Base-by-base conservation (phyloP, 2,329 filamentous ascomycete genomes). In the Aspergillus fischeri region DNA sequence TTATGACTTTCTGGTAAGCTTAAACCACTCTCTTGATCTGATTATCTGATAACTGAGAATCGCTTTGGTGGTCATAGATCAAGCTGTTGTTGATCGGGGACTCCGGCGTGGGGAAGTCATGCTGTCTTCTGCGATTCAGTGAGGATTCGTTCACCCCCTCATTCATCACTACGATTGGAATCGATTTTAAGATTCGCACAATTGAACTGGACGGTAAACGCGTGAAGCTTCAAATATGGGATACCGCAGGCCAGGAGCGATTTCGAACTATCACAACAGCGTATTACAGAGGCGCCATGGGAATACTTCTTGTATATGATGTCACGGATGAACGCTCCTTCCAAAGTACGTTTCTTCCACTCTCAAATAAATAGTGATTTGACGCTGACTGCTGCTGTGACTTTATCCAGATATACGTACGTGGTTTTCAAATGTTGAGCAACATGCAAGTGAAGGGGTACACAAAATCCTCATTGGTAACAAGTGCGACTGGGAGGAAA, bases 401-500 rank as follows among this genome's bases (percentile, higher is more conserved):
- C 65, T 42, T 44, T 55, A 52, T 44, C 28, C 72, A 97, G 94
- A 99, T 79, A 99, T 99, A 77, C 89, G 92, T 72, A 97, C 94
- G 65, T 99, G 94, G 94, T 99, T 99, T 80, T 92, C 92, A 73
- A 97, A 99, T 79, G 92, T 97, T 67, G 92, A 97, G 76, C 92
- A 96, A 77, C 92, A 99, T 79, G 94, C 94, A 58, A 96, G 91
- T 69, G 94, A 97, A 80, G 94, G 94, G 70, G 94, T 99, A 73
- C 97, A 97, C 86, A 99, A 97, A 83, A 97, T 99, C 73, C 85
- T 99, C 65, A 97, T 99, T 67, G 94, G 94, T 75, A 99, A 99
- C 85, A 99, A 99, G 81, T 99, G 94, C 80, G 94, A 99, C 78
- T 97, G 94, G 94, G 94, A 97, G 78, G 94, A 99, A 80, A 97